Percentiles rank a stretch among this genome's conserved stretches.
phyloP scores from a whole-genome alignment of 1,284 basidiomycete genomes.

The Tetrapyrgos nigripes region DNA sequence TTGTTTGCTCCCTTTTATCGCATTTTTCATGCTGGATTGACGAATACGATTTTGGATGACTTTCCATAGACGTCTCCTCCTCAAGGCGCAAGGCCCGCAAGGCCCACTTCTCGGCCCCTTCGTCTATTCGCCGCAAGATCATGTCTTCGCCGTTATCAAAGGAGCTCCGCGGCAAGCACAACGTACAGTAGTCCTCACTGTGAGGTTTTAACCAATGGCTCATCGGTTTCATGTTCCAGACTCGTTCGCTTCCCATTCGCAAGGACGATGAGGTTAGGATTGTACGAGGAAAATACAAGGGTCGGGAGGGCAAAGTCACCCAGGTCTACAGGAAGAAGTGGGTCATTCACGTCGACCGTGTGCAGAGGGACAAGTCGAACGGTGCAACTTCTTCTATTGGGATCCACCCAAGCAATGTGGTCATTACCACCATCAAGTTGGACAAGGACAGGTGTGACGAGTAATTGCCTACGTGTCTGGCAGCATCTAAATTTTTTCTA shows the following conservation, averaged over 20 bases:
- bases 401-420: slow-evolving; percentile 97
- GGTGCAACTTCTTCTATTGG: slow-evolving; percentile 94
- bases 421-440: slow-evolving; percentile 91
- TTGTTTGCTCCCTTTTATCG: background rate
- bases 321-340: slow-evolving; percentile 99
- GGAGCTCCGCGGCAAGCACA: slow-evolving; percentile 93
- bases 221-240: slow-evolving; percentile 46
- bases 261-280: slow-evolving; percentile 99
- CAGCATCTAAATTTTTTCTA: slow-evolving; percentile 30
- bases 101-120: slow-evolving; percentile 94
- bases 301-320: slow-evolving; percentile 96
- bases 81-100: slow-evolving; percentile 97
- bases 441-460: slow-evolving; percentile 80
- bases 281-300: slow-evolving; percentile 96
- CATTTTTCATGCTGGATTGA: background rate
- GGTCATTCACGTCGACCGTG: slow-evolving; percentile 98
- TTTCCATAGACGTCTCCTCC: slow-evolving; percentile 76
- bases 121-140: slow-evolving; percentile 94
- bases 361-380: slow-evolving; percentile 97
- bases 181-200: slow-evolving; percentile 65
- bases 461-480: background rate
- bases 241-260: slow-evolving; percentile 93
- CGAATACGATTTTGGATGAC: background rate
- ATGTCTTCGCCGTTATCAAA: slow-evolving; percentile 97
- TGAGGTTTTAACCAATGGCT: slow-evolving; percentile 14